Percentiles rank a stretch among this genome's conserved stretches.
Conservation (phyloP, 306 rosid genomes). For the Fragaria vesca region DNA sequence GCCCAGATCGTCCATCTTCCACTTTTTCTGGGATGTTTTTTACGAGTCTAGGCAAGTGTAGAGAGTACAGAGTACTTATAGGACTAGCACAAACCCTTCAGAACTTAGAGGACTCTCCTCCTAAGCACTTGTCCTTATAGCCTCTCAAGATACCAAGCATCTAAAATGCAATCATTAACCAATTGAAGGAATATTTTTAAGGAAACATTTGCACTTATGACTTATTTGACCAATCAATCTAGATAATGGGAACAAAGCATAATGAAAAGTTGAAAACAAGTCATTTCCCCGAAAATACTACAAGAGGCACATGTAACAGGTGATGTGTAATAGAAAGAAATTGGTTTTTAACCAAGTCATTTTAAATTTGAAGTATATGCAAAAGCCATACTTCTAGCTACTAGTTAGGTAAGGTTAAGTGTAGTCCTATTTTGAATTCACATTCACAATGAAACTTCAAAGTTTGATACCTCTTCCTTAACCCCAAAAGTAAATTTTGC, state of each 20-base stretch:
- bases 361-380: neutral
- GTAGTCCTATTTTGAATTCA: too few species aligned
- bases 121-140: neutral
- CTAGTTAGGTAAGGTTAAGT: too few species aligned
- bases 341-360: too few species aligned
- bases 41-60: neutral
- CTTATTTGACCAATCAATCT: too few species aligned
- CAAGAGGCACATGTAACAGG: neutral
- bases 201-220: too few species aligned
- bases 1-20: conserved; percentile 25
- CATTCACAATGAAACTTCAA: too few species aligned
- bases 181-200: too few species aligned
- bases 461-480: neutral
- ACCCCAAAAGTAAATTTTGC: neutral
- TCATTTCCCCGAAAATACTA: neutral
- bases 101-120: neutral
- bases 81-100: neutral
- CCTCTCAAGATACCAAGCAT: neutral
- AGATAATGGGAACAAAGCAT: too few species aligned
- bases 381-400: too few species aligned
- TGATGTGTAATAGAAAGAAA: neutral
- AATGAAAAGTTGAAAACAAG: too few species aligned
- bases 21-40: neutral
- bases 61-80: neutral
- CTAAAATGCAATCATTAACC: neutral